Evolutionary conservation across 2,329 filamentous ascomycete species (phyloP).

Genomic region (Epichloe hybrida): DNA sequence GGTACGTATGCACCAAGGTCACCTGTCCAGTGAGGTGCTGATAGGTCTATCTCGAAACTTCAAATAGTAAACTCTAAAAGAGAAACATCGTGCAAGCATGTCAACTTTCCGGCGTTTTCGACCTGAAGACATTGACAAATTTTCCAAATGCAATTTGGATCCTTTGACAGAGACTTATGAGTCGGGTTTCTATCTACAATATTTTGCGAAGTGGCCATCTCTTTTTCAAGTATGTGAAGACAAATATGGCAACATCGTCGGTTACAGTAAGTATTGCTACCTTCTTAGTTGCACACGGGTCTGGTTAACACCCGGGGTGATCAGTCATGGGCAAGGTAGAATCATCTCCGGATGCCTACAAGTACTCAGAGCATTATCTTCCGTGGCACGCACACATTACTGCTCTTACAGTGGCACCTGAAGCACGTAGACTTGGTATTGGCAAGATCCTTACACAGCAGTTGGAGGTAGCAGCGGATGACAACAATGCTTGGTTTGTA

Average conservation of each 20-base stretch:
- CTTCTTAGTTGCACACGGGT: background rate
- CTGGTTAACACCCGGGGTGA: constrained; percentile 14
- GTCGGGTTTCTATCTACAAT: constrained; percentile 87
- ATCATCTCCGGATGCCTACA: constrained; percentile 62
- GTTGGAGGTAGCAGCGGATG: constrained; percentile 70
- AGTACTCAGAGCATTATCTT: constrained; percentile 77
- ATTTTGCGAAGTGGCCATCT: constrained; percentile 89
- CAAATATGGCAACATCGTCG: constrained; percentile 74
- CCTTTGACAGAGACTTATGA: constrained; percentile 97
- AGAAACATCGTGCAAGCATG: constrained; percentile 34
- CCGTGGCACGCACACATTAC: constrained; percentile 99
- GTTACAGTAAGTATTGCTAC: constrained; percentile 57
- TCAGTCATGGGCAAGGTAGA: constrained; percentile 97
- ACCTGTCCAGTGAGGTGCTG: background rate
- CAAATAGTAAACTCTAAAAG: too few species aligned
- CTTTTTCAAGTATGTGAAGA: constrained; percentile 89
- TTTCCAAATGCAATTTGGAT: constrained; percentile 92
- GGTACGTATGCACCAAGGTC: background rate
- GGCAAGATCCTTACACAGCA: constrained; percentile 71
- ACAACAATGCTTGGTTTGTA: constrained; percentile 82
- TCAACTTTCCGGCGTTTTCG: constrained; percentile 76
- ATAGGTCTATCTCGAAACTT: background rate
- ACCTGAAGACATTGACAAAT: constrained; percentile 70
- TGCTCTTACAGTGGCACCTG: constrained; percentile 80
- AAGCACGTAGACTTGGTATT: constrained; percentile 73